These are phyloP conservation scores for Suillus sp. DNA, from an alignment of 768 basidiomycete species.

Conservation along the genomic window DNA sequence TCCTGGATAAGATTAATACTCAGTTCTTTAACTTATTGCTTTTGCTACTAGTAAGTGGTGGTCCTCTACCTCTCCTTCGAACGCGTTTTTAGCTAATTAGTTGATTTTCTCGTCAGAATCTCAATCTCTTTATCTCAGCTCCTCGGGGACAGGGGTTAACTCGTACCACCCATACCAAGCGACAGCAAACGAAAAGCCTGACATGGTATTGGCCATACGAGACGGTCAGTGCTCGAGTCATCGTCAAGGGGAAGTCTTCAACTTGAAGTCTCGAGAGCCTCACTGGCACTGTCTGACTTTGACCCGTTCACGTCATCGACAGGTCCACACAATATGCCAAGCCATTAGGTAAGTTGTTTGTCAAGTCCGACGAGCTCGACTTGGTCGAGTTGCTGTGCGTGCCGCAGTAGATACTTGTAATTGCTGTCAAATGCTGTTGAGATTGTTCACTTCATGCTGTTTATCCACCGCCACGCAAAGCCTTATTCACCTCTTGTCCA, in stretches of 20 bases:
- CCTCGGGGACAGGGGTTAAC: not conserved
- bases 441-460: conserved; percentile 43
- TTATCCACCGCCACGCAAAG: conserved; percentile 46
- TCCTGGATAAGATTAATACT: no score
- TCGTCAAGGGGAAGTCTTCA: no score
- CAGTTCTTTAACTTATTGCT: no score
- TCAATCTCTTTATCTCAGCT: not conserved
- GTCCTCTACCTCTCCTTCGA: no score
- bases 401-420: conserved; percentile 27
- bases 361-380: not conserved
- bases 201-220: no score
- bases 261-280: not conserved
- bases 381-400: conserved; percentile 11
- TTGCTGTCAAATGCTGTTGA: conserved; percentile 24
- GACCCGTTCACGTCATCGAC: not conserved
- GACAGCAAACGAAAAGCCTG: no score
- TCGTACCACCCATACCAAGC: not conserved
- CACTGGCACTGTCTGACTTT: not conserved
- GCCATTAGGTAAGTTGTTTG: conserved; percentile 1
- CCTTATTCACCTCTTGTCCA: conserved; percentile 47
- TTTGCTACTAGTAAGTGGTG: no score
- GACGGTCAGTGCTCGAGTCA: no score
- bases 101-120: not conserved
- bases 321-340: not conserved
- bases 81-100: no score